Evolutionary conservation across 495 filamentous ascomycete genomes (phyloP).

Genomic region (Parathielavia hyrcaniae): DNA sequence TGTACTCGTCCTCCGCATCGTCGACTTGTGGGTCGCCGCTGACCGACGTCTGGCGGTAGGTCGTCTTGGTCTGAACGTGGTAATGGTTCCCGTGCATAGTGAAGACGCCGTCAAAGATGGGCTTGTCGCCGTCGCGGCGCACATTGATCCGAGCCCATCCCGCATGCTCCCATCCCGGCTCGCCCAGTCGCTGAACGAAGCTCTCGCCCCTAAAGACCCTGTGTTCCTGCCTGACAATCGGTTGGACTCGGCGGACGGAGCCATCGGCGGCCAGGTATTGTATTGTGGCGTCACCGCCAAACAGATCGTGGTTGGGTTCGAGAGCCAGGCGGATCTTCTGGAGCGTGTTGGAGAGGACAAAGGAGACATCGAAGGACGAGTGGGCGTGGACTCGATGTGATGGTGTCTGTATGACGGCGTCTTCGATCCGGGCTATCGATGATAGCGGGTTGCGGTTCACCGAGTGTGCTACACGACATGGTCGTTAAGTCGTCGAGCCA

Average conservation of each 20-base stretch:
- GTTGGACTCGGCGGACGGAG: constrained; percentile 51
- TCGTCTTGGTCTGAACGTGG: constrained; percentile 72
- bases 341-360: constrained; percentile 59
- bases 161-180: constrained; percentile 65
- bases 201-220: constrained; percentile 78
- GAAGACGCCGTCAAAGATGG: constrained; percentile 90
- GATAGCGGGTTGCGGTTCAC: constrained; percentile 67
- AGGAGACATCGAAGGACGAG: constrained; percentile 75
- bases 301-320: constrained; percentile 87
- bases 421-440: constrained; percentile 65
- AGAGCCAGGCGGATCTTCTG: constrained; percentile 73
- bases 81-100: constrained; percentile 73
- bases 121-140: constrained; percentile 64
- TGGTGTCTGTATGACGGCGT: constrained; percentile 69
- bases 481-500: constrained; percentile 9
- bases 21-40: constrained; percentile 65
- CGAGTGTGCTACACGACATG: constrained; percentile 54
- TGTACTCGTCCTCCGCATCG: constrained; percentile 60
- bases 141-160: constrained; percentile 84
- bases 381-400: constrained; percentile 71
- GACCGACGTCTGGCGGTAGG: constrained; percentile 68
- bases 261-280: constrained; percentile 68
- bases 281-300: constrained; percentile 67
- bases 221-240: constrained; percentile 63
- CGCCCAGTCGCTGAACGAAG: constrained; percentile 56